Evolutionary conservation across 768 basidiomycete species (phyloP), one percentile per base, ranked within the genome.

Genomic region (Agrocybe pediades): DNA sequence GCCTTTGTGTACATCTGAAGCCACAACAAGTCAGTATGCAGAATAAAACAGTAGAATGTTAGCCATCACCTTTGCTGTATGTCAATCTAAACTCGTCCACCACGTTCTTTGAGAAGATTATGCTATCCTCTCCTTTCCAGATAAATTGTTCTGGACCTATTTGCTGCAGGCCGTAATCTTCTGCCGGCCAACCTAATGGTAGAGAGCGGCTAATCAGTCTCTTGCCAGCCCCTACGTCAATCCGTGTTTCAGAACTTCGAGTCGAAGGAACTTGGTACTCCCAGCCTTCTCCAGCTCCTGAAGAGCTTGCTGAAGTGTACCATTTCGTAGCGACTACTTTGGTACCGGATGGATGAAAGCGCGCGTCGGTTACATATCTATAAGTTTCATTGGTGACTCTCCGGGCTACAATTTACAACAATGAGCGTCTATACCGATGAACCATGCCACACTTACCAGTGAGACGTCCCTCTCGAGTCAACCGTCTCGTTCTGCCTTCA

Each of bases 261-360:
- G 76, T 54, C 16, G 67, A 71, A 11, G 85, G 85, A 21, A 86
- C 74, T 6, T 67, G 41, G 55, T 85, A 90, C 62, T 83, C 78
- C 88, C 88, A 90, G 36, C 82, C 85, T 73, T 90, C 88, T 1
- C 86, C 87, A 1, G 86, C 87, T 26, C 85, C 86, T 26, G 89
- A 71, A 46, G 83, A 85, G 6, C 88, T 81, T 3, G 46, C 58
- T 5, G 82, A 83, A 21, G 83, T 88, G 57, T 88, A 89, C 87
- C 88, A 88, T 64, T 90, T 90, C 9, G 87, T 89, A n/a, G 87
- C 86, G 49, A 90, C 70, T 16, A 90, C 67, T 58, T 77, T 83
- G 26, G 67, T 59, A 1, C 85, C 85, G 9, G 81, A 82, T 3
- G 87, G 84, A 61, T 90, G 86, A 74, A 87, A 89, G 41, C 85